These are phyloP conservation scores for Monotropa hypopitys DNA, from an alignment of 179 eudicot genomes.

Conservation along the genomic window DNA sequence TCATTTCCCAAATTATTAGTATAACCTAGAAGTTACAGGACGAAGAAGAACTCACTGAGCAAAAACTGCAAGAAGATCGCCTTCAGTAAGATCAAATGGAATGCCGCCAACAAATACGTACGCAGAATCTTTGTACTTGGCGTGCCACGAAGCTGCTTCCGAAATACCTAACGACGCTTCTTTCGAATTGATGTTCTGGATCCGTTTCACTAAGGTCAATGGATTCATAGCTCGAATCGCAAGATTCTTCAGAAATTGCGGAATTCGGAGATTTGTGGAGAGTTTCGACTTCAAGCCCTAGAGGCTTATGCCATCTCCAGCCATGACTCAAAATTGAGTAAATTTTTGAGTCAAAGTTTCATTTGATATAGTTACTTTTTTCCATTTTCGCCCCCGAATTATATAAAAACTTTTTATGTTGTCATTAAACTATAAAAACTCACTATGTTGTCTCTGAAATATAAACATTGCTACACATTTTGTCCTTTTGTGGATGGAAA, in stretches of 20 bases:
- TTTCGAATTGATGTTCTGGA: conserved; percentile 58
- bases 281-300: no score
- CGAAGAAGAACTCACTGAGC: conserved; percentile 43
- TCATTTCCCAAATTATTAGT: not conserved
- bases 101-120: conserved; percentile 81
- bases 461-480: no score
- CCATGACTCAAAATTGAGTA: no score
- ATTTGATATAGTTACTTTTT: no score
- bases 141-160: conserved; percentile 90
- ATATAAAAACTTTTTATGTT: no score
- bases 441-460: no score
- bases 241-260: not conserved
- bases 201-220: conserved; percentile 70
- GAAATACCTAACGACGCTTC: conserved; percentile 81
- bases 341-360: no score
- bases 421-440: no score
- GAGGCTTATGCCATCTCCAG: no score
- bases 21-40: not conserved
- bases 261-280: not conserved
- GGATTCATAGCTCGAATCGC: conserved; percentile 52
- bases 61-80: conserved; percentile 85
- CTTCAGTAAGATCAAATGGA: conserved; percentile 87
- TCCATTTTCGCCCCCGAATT: no score
- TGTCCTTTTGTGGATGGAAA: no score
- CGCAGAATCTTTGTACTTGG: conserved; percentile 76